phyloP scores from a whole-genome alignment of 495 filamentous ascomycete species.

The Chaetomium cochliodes region DNA sequence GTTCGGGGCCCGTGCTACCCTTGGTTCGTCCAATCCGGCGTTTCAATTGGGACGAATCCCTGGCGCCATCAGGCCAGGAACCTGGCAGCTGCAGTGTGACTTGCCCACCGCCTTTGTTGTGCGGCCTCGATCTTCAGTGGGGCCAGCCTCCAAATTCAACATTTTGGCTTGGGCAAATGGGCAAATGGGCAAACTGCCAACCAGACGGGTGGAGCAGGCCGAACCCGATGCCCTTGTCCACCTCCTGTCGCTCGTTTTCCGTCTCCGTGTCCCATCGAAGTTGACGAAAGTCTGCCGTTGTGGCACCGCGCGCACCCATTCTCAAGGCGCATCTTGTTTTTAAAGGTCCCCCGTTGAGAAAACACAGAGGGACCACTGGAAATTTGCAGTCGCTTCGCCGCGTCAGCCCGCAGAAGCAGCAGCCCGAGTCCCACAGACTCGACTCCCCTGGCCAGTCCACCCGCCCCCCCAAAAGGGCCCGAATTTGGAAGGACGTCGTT shows the following conservation, averaged over 20 bases:
- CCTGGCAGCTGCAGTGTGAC: conserved; percentile 18
- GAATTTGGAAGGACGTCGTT: too few species aligned
- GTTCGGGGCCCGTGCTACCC: not conserved
- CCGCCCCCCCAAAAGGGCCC: not conserved
- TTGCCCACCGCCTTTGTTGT: conserved; percentile 22
- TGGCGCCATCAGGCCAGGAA: conserved; percentile 7
- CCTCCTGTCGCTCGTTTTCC: conserved; percentile 18
- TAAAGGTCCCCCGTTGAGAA: not conserved
- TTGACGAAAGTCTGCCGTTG: conserved; percentile 4
- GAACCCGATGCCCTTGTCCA: conserved; percentile 8
- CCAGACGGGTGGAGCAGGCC: conserved; percentile 18
- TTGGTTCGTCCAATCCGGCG: conserved; percentile 14
- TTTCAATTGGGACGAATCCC: conserved; percentile 11
- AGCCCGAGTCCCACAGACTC: not conserved
- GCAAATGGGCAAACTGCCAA: conserved; percentile 12
- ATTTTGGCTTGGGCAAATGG: conserved; percentile 19
- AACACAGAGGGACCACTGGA: not conserved
- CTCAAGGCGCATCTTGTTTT: not conserved
- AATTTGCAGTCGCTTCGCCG: not conserved
- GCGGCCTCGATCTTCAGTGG: conserved; percentile 20
- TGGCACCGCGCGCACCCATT: not conserved
- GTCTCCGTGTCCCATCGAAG: not conserved
- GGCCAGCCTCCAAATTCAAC: conserved; percentile 27
- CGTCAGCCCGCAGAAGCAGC: not conserved
- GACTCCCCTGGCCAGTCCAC: conserved; percentile 2